These are phyloP conservation scores for Paraphoma sp. DNA, from an alignment of 2,329 filamentous ascomycete genomes.

Conservation along the genomic window DNA sequence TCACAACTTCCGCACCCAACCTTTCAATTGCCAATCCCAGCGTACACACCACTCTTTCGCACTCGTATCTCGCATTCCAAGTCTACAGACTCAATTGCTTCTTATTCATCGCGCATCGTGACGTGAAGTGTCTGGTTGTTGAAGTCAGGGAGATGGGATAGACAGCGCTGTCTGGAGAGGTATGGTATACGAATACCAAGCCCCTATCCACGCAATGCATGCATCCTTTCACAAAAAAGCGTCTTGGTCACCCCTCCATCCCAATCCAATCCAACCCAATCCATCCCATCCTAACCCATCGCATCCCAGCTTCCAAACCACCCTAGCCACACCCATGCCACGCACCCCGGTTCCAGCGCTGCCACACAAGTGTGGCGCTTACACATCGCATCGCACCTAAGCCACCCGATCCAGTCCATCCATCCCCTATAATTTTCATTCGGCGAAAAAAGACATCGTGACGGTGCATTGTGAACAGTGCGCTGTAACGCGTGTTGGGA, in stretches of 20 bases:
- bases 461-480: not conserved
- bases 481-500: not conserved
- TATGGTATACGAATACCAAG: slow-evolving; percentile 27
- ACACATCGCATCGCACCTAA: not conserved
- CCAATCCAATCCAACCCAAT: too few species aligned
- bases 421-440: too few species aligned
- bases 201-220: slow-evolving; percentile 19
- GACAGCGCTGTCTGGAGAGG: too few species aligned
- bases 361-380: slow-evolving; percentile 23
- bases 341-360: not conserved
- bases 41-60: not conserved
- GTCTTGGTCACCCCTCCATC: too few species aligned
- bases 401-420: too few species aligned
- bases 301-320: not conserved
- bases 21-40: too few species aligned
- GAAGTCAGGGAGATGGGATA: too few species aligned
- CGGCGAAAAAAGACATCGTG: not conserved
- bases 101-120: too few species aligned
- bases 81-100: too few species aligned
- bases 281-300: too few species aligned
- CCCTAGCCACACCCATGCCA: slow-evolving; percentile 2
- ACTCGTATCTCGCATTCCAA: not conserved
- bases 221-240: slow-evolving; percentile 11
- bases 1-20: slow-evolving; percentile 2
- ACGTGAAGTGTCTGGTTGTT: too few species aligned